phyloP scores from a whole-genome alignment of 2,329 filamentous ascomycete species.

The Aureobasidium sp. region DNA sequence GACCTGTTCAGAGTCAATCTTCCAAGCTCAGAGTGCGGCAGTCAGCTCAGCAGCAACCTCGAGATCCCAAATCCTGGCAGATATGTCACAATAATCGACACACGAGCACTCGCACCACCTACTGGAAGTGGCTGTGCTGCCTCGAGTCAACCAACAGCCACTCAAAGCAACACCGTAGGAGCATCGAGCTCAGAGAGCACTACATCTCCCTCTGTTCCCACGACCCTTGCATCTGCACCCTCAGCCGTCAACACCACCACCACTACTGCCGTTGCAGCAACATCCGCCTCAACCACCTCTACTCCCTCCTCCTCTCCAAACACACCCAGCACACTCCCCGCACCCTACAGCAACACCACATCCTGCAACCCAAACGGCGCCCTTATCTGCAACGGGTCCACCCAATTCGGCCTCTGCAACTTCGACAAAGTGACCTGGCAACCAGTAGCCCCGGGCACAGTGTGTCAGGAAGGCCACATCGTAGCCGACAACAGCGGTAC shows the following conservation, averaged over 20 bases:
- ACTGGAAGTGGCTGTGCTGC: conserved; percentile 19
- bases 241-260: conserved; percentile 4
- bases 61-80: conserved; percentile 59
- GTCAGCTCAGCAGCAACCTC: conserved; percentile 37
- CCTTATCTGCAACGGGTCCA: conserved; percentile 35
- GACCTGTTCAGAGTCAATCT: conserved; percentile 71
- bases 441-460: conserved; percentile 33
- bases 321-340: not conserved
- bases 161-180: conserved; percentile 15
- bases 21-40: conserved; percentile 35
- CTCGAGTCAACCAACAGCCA: conserved; percentile 8
- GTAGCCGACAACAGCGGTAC: conserved; percentile 18
- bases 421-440: conserved; percentile 31
- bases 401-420: conserved; percentile 38
- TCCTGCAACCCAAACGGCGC: conserved; percentile 33
- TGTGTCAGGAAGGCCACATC: conserved; percentile 28
- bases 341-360: conserved; percentile 16
- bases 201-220: conserved; percentile 1
- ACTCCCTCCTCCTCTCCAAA: not conserved
- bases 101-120: conserved; percentile 10
- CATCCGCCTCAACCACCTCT: not conserved
- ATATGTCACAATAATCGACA: conserved; percentile 36
- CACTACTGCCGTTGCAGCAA: not conserved
- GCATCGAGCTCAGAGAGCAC: conserved; percentile 8
- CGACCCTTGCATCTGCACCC: not conserved